phyloP scores from a whole-genome alignment of 345 rosid genomes.

The Boechera divaricarpa region DNA sequence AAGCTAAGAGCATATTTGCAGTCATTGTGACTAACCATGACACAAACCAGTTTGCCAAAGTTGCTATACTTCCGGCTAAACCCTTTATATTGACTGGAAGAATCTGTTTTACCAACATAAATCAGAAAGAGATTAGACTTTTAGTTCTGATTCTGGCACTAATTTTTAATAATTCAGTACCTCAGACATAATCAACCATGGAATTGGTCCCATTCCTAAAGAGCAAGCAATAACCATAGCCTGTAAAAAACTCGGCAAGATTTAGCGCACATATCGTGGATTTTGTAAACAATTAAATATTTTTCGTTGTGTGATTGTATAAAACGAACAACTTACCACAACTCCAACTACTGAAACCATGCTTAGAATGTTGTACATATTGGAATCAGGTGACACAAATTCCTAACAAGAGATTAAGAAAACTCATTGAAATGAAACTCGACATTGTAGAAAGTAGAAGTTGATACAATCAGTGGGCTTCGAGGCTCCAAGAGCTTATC shows the following conservation, averaged over 20 bases:
- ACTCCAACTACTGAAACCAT: constrained; percentile 83
- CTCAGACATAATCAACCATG: constrained; percentile 99
- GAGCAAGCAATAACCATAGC: constrained; percentile 77
- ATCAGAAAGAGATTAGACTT: neutral
- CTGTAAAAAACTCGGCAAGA: constrained; percentile 47
- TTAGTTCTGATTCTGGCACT: neutral
- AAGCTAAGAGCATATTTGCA: constrained; percentile 79
- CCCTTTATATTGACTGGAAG: constrained; percentile 88
- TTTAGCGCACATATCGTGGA: neutral
- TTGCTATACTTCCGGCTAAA: constrained; percentile 93
- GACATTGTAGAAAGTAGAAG: constrained; percentile 1
- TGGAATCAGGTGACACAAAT: constrained; percentile 58
- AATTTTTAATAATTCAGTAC: constrained; percentile 44
- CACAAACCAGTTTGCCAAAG: constrained; percentile 78
- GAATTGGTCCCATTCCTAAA: constrained; percentile 93
- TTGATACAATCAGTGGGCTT: too few relatives aligned
- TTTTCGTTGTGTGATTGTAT: neutral
- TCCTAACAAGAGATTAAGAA: constrained; percentile 52
- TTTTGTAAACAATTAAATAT: neutral
- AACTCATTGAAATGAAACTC: constrained; percentile 27
- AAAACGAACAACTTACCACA: constrained; percentile 61
- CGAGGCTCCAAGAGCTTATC: too few relatives aligned
- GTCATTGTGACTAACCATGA: constrained; percentile 82
- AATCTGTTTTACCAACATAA: constrained; percentile 58
- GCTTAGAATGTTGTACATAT: constrained; percentile 61